A percentile compares a stretch with the other conserved stretches of the same genome.
These are phyloP conservation scores for Westerdykella aurantiaca DNA, from an alignment of 2,329 filamentous ascomycete species.

Conservation along the genomic window DNA sequence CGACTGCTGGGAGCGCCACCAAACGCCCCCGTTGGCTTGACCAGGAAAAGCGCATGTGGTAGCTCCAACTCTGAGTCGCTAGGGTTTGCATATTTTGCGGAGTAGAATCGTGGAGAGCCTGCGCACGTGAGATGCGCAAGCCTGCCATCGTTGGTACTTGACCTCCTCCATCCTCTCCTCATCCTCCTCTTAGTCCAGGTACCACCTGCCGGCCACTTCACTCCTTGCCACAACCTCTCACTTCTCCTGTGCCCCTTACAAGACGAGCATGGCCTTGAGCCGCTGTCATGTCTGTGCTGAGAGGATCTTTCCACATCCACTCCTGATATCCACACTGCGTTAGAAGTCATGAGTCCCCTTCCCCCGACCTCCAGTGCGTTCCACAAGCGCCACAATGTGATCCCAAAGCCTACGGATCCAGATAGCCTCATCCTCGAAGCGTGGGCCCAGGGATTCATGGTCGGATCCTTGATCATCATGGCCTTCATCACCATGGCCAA, in stretches of 20 bases:
- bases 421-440: constrained; percentile 35
- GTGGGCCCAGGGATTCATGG: constrained; percentile 38
- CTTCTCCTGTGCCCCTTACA: neutral
- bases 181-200: no score
- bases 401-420: constrained; percentile 27
- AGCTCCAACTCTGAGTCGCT: no score
- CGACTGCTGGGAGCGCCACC: no score
- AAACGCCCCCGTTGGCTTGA: no score
- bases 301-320: constrained; percentile 1
- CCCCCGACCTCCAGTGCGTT: neutral
- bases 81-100: neutral
- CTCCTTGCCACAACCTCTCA: neutral
- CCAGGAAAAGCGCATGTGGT: no score
- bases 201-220: no score
- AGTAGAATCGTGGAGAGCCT: neutral
- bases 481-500: constrained; percentile 45
- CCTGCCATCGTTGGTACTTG: neutral
- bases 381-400: constrained; percentile 7
- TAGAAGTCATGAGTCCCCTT: constrained; percentile 9
- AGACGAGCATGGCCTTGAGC: neutral
- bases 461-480: constrained; percentile 45
- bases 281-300: neutral
- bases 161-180: no score
- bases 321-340: neutral
- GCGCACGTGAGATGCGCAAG: neutral